phyloP scores from a whole-genome alignment of 257 asterid species.

The Jaltomata sinuosa region DNA sequence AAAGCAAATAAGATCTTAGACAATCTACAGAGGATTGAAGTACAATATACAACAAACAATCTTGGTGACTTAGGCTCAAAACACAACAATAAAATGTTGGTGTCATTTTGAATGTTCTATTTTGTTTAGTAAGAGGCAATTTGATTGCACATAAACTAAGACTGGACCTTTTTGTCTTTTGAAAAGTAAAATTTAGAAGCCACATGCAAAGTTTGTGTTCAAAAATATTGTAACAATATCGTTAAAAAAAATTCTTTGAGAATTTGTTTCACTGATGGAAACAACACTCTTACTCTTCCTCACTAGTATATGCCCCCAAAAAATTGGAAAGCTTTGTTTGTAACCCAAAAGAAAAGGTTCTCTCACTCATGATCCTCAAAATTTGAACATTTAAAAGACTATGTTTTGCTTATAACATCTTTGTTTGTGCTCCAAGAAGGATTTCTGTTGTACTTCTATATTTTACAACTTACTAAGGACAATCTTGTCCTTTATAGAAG shows the following conservation, averaged over 20 bases:
- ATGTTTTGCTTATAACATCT: not conserved
- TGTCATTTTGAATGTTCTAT: not conserved
- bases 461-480: not conserved
- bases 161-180: not conserved
- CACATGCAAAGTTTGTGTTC: not conserved
- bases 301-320: not conserved
- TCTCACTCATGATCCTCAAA: not conserved
- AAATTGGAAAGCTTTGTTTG: not conserved
- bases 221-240: not conserved
- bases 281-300: not conserved
- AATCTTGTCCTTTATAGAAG: not conserved
- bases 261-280: not conserved
- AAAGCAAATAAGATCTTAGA: slow-evolving; percentile 47
- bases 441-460: not conserved
- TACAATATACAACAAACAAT: not conserved
- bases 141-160: not conserved
- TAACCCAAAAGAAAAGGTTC: not conserved
- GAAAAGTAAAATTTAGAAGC: not conserved
- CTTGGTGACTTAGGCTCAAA: not conserved
- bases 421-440: not conserved
- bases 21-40: slow-evolving; percentile 42
- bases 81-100: not conserved
- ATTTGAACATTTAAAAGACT: not conserved
- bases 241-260: not conserved
- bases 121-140: not conserved